These are phyloP conservation scores for Polyplosphaeria fusca DNA, from an alignment of 495 filamentous ascomycete genomes.

Conservation along the genomic window DNA sequence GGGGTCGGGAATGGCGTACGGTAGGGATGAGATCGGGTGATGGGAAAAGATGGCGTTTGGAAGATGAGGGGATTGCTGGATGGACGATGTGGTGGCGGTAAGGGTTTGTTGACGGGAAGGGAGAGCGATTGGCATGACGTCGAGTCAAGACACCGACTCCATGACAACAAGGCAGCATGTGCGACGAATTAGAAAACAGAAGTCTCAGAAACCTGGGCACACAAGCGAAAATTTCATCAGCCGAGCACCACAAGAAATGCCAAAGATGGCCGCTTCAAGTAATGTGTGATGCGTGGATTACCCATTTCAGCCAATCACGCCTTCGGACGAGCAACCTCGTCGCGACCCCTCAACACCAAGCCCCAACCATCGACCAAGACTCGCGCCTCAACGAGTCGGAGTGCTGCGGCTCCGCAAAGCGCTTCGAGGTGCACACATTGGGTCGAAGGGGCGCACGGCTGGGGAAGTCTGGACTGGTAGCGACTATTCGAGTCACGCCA, in stretches of 20 bases:
- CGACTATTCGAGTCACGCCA: too few species aligned
- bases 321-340: not conserved
- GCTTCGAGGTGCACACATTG: not conserved
- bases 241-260: not conserved
- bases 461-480: too few species aligned
- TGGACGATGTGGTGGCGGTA: not conserved
- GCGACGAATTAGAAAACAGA: not conserved
- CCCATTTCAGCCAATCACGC: not conserved
- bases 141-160: too few species aligned
- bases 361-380: too few species aligned
- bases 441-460: too few species aligned
- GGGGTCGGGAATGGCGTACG: not conserved
- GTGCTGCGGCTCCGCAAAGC: constrained; percentile 1
- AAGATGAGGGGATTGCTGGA: not conserved
- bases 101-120: not conserved
- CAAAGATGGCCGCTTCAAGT: too few species aligned
- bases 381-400: not conserved
- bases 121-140: not conserved
- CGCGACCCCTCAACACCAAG: constrained; percentile 3
- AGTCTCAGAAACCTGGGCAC: not conserved
- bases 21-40: not conserved
- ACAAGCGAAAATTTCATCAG: too few species aligned
- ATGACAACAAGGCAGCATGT: not conserved
- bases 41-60: not conserved
- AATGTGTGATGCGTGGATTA: not conserved